These are phyloP conservation scores for Orobanche coerulescens DNA, from an alignment of 257 asterid genomes.

Conservation along the genomic window DNA sequence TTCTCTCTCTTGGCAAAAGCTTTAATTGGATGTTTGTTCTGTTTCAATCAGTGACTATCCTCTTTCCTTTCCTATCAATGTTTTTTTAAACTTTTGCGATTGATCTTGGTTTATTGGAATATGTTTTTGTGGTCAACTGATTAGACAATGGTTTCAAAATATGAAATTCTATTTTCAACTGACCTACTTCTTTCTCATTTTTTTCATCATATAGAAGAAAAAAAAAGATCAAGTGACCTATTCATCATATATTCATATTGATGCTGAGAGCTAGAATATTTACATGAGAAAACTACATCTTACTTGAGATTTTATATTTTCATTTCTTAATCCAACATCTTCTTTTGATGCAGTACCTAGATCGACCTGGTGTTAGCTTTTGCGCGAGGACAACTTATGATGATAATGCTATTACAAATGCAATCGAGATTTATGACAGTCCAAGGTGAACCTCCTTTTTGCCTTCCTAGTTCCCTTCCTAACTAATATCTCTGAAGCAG, in stretches of 20 bases:
- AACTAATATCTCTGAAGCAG: background rate
- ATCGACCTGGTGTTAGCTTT: constrained; percentile 56
- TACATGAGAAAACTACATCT: background rate
- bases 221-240: background rate
- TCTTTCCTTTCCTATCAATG: too few relatives aligned
- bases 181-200: too few relatives aligned
- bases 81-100: too few relatives aligned
- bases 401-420: constrained; percentile 50
- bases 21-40: background rate
- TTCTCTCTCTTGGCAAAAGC: constrained; percentile 9
- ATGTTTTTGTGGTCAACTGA: background rate
- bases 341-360: constrained; percentile 41
- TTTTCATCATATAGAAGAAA: background rate
- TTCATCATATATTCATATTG: background rate
- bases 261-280: background rate
- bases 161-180: background rate
- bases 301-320: background rate
- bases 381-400: constrained; percentile 63
- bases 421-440: constrained; percentile 36
- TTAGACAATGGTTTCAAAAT: background rate
- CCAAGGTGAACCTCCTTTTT: constrained; percentile 31
- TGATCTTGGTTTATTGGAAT: too few relatives aligned
- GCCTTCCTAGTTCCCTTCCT: background rate
- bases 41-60: background rate
- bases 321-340: background rate